These are phyloP conservation scores for Globisporangium echinulatum DNA, from an alignment of 352 stramenopile species.

Conservation along the genomic window DNA sequence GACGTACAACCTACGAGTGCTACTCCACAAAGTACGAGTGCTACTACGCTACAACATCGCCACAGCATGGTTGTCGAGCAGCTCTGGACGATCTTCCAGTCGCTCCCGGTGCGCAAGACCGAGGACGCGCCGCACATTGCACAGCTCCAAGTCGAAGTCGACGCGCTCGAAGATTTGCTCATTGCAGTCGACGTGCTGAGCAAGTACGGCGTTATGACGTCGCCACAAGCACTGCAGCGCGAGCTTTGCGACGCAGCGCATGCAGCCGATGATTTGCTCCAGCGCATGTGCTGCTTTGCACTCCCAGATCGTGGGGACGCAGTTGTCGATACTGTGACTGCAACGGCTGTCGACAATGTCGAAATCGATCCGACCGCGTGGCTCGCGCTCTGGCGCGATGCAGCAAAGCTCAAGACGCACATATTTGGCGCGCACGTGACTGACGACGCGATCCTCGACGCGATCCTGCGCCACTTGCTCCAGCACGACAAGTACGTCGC, in stretches of 20 bases:
- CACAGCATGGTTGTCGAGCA: constrained; percentile 42
- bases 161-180: constrained; percentile 70
- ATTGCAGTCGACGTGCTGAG: constrained; percentile 60
- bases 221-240: constrained; percentile 17
- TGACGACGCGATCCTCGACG: constrained; percentile 47
- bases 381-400: constrained; percentile 54
- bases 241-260: constrained; percentile 8
- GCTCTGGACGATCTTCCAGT: constrained; percentile 70
- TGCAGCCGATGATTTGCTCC: constrained; percentile 20
- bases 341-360: not conserved
- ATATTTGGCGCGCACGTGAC: constrained; percentile 53
- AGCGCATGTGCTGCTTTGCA: constrained; percentile 44
- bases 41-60: too few species aligned
- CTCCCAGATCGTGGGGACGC: constrained; percentile 15
- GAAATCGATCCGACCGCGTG: constrained; percentile 19
- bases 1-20: not conserved
- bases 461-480: constrained; percentile 49
- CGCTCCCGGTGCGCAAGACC: constrained; percentile 54
- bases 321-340: not conserved
- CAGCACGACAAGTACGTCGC: constrained; percentile 17
- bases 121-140: constrained; percentile 43
- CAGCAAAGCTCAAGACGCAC: constrained; percentile 63
- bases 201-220: constrained; percentile 47
- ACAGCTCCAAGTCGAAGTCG: constrained; percentile 59
- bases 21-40: too few species aligned